Percentiles rank a stretch among this genome's conserved stretches.
phyloP scores from a whole-genome alignment of 106 monocot species.

The Dendrobium huoshanense region DNA sequence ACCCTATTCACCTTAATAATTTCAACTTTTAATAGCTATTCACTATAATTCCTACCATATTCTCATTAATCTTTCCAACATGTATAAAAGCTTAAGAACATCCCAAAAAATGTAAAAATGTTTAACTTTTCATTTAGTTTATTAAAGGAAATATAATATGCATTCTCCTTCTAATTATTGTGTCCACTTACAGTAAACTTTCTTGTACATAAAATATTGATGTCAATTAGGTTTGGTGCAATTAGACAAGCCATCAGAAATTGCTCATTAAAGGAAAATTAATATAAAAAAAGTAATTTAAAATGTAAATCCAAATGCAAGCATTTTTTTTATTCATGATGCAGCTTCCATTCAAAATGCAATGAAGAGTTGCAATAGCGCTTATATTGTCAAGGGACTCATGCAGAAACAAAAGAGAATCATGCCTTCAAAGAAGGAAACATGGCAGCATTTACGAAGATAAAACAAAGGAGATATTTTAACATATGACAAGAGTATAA shows the following conservation, averaged over 20 bases:
- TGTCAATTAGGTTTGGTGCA: neutral
- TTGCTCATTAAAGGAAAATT: neutral
- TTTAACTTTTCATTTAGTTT: too few relatives aligned
- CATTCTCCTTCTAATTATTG: too few relatives aligned
- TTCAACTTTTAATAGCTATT: too few relatives aligned
- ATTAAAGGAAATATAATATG: too few relatives aligned
- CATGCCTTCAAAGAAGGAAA: neutral
- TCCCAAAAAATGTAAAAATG: too few relatives aligned
- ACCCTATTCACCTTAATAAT: too few relatives aligned
- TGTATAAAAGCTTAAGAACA: too few relatives aligned
- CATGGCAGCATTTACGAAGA: neutral
- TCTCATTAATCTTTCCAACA: too few relatives aligned
- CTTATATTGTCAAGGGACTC: neutral
- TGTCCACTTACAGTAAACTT: too few relatives aligned
- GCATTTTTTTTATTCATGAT: neutral
- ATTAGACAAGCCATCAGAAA: neutral
- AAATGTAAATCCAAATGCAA: neutral
- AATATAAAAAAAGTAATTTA: neutral
- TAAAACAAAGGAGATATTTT: neutral
- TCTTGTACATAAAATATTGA: neutral
- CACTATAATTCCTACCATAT: too few relatives aligned
- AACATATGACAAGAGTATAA: slow-evolving; percentile 2
- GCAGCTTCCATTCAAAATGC: neutral
- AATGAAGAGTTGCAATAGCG: neutral
- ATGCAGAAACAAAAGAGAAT: neutral